Base-by-base conservation (phyloP, 2,329 filamentous ascomycete species). In the Paradendryphiella salina region DNA sequence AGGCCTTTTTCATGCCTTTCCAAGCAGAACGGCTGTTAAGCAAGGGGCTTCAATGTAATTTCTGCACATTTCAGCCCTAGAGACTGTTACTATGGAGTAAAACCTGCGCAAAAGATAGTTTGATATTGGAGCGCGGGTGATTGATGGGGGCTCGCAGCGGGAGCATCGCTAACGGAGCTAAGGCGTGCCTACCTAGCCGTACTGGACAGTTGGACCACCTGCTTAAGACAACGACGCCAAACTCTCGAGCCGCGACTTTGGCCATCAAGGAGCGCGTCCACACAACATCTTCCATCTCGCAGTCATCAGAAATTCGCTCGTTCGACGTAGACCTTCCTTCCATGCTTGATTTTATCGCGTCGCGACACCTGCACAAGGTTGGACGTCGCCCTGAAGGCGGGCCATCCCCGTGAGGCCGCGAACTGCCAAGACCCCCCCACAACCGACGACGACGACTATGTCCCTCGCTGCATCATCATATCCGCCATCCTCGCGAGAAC, bases 301-400 rank as follows among this genome's bases (percentile, higher is more conserved):
- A 64, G 56, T 59, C 61, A 67, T 66, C 64, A 54, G 48, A 55
- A 43, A 46, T 52, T 61, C 56, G 56, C 60, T 71, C 58, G 53
- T 43, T 56, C 57, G 59, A 60, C 60, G 56, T 59, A 48, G 55
- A 55, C 60, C 64, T 68, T 65, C 53, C 66, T 71, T 70, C 69
- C 67, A 75, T 73, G 70, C 68, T 69, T 64, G 62, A 60, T 70
- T 69, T 66, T 59, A 67, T 54, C 59, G 63, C 62, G 60, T 65
- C 61, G 69, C 72, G 72, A 73, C 63, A 68, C 67, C 67, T 69
- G 71, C 68, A 71, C 69, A 70, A 73, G 70, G 71, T 68, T 67
- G 67, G 71, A 71, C 65, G 71, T 66, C 66, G 67, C 67, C 66
- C 63, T 60, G 64, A 64, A 62, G 71, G 69, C 71, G 73, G 56